phyloP scores from a whole-genome alignment of 495 filamentous ascomycete genomes.

The Parachaetomium inaequale region DNA sequence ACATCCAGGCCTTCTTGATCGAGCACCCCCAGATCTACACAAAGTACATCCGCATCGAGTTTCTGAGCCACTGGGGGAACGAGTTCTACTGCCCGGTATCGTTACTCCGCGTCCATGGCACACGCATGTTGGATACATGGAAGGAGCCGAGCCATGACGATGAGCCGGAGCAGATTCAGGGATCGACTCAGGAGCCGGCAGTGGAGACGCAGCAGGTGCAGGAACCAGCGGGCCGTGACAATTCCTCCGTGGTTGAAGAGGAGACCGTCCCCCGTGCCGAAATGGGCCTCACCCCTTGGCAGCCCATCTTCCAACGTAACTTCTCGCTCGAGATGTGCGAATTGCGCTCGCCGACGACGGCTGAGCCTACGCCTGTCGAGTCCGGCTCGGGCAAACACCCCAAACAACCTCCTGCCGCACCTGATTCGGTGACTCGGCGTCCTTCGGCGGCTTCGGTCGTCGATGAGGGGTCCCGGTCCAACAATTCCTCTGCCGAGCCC shows the following conservation, averaged over 20 bases:
- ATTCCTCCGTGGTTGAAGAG: conserved; percentile 7
- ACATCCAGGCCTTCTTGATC: conserved; percentile 89
- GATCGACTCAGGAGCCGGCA: conserved; percentile 22
- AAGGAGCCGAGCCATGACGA: conserved; percentile 55
- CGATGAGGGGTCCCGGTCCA: conserved; percentile 11
- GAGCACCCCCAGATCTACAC: conserved; percentile 95
- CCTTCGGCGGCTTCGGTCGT: conserved; percentile 8
- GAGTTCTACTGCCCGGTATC: conserved; percentile 96
- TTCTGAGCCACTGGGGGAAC: conserved; percentile 88
- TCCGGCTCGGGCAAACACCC: conserved; percentile 3
- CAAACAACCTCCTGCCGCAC: conserved; percentile 1
- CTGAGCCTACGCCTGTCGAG: conserved; percentile 26
- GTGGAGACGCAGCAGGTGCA: conserved; percentile 34
- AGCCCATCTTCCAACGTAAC: conserved; percentile 20
- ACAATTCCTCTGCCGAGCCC: conserved; percentile 8
- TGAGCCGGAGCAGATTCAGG: conserved; percentile 41
- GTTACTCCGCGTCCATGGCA: conserved; percentile 86
- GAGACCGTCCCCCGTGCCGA: conserved; percentile 13
- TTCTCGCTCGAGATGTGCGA: conserved; percentile 23
- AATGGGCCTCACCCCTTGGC: conserved; percentile 32
- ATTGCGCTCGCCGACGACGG: conserved; percentile 28
- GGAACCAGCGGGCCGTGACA: conserved; percentile 4
- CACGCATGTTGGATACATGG: conserved; percentile 92
- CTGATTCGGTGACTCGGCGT: conserved; percentile 12
- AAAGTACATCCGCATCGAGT: conserved; percentile 85